Evolutionary conservation across 1,284 basidiomycete genomes (phyloP).

Genomic region (Leccinum griseonigrum): DNA sequence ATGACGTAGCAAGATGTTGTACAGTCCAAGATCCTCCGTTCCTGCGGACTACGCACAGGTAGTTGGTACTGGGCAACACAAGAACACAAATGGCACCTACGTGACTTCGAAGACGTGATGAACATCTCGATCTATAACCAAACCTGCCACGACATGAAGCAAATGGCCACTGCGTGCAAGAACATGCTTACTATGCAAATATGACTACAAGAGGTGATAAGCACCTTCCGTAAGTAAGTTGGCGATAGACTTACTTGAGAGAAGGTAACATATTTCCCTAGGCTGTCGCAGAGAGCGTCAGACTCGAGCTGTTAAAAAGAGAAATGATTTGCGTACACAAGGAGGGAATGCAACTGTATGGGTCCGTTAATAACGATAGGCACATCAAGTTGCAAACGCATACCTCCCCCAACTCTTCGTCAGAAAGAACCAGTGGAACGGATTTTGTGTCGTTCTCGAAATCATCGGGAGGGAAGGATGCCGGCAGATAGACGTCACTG

Average conservation of each 20-base stretch:
- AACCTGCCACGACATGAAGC: slow-evolving; percentile 34
- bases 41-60: slow-evolving; percentile 42
- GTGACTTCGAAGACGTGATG: slow-evolving; percentile 55
- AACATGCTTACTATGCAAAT: slow-evolving; percentile 47
- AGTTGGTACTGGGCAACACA: not conserved
- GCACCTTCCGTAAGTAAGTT: not conserved
- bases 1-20: slow-evolving; percentile 62
- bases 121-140: slow-evolving; percentile 46
- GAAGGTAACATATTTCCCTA: slow-evolving; percentile 65
- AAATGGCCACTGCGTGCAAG: not conserved
- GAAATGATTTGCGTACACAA: slow-evolving; percentile 46
- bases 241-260: slow-evolving; percentile 42
- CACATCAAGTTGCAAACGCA: slow-evolving; percentile 1
- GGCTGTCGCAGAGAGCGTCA: slow-evolving; percentile 33
- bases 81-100: slow-evolving; percentile 34
- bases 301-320: not conserved
- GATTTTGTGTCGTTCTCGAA: not conserved
- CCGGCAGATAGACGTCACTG: slow-evolving; percentile 45
- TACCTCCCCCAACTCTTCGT: slow-evolving; percentile 25
- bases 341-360: slow-evolving; percentile 49
- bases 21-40: slow-evolving; percentile 62
- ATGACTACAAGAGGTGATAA: slow-evolving; percentile 36
- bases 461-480: slow-evolving; percentile 38
- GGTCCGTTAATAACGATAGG: slow-evolving; percentile 7
- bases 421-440: slow-evolving; percentile 11